Base-by-base conservation (phyloP, 2,329 filamentous ascomycete species). In the Arachnopeziza araneosa region DNA sequence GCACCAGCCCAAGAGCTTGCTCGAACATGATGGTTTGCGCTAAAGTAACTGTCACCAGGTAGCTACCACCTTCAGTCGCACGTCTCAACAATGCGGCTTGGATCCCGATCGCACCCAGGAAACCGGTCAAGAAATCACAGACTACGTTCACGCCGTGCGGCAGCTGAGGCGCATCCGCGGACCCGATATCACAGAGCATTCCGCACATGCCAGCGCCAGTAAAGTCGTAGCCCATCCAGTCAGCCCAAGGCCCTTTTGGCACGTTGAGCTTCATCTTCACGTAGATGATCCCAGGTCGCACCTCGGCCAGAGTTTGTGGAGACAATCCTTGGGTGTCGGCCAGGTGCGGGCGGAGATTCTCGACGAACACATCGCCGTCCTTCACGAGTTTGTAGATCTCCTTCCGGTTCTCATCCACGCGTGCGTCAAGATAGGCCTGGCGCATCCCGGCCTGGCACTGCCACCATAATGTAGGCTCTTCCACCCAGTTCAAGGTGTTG, bases 401-500 rank as follows among this genome's bases (percentile, higher is more conserved):
- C 24, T 30, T 30, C 4, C 24, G 22, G 26, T 54, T 54, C 14
- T 2, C 52, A 54, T 54, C 52, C 30, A 26, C 26, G 24, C 52
- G 52, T 54, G 52, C 52, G 52, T 54, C 52, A 14, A 54, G 23
- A 54, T 54, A 54, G 22, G 52, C 52, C 24, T 54, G 19, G 24
- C 52, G 52, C 22, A 54, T 54, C 30, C 52, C 52, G 3, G 52
- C 52, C 30, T 54, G 52, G 24, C 52, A 54, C 24, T 54, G 52
- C 52, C 52, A 54, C 22, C 24, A 54, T 23, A 54, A 24, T 54
- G 52, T 54, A 26, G 52, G 52, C 26, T 54, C 52, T 32, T 54
- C 52, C 4, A 54, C 30, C 52, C 52, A 54, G n/a, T 54, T 54
- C 52, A 54, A n/a, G n/a, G 52, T 54, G 30, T 54, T 54, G 52